These are phyloP conservation scores for Moelleriella libera DNA, from an alignment of 2,329 filamentous ascomycete genomes.

Conservation along the genomic window DNA sequence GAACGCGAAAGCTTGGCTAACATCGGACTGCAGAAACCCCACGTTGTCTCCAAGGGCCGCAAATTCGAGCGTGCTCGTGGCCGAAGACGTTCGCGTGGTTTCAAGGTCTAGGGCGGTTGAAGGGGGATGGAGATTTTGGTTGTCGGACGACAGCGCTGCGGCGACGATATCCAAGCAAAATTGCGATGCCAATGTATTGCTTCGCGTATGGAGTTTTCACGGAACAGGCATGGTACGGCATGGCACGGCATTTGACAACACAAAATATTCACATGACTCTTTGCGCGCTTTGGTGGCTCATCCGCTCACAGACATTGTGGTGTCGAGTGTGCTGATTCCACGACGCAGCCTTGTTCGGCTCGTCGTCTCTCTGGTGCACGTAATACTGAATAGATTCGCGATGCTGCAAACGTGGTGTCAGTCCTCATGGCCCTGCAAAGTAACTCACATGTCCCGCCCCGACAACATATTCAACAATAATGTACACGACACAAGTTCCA, in stretches of 20 bases:
- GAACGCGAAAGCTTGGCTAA: neutral
- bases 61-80: conserved; percentile 99
- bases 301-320: no score
- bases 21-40: conserved; percentile 58
- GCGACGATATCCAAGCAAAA: neutral
- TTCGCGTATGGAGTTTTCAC: no score
- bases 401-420: neutral
- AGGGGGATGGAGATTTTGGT: neutral
- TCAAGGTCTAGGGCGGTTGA: conserved; percentile 84
- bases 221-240: no score
- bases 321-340: no score
- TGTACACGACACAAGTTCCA: neutral
- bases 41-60: conserved; percentile 95
- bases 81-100: conserved; percentile 94
- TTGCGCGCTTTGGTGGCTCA: no score
- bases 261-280: no score
- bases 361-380: no score
- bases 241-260: no score
- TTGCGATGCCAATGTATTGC: no score
- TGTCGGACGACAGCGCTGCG: conserved; percentile 7
- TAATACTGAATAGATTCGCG: neutral
- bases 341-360: no score
- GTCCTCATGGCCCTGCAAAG: no score
- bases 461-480: neutral
- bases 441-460: no score